These are phyloP conservation scores for Dactylonectria estremocensis DNA, from an alignment of 2,329 filamentous ascomycete species.

Conservation along the genomic window DNA sequence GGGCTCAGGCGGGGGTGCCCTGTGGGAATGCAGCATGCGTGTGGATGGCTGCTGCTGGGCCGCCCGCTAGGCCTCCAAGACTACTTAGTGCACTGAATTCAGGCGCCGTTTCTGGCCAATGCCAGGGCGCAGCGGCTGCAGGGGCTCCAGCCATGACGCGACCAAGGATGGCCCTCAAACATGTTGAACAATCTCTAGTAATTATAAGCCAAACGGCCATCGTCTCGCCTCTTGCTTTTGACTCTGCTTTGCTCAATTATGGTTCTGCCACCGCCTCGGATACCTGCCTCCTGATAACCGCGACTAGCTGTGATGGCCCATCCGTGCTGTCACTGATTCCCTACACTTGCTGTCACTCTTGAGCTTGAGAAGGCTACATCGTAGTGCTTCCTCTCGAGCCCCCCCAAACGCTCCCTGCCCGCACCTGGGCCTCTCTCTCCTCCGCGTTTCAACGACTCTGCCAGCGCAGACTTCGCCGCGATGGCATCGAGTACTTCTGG, in stretches of 20 bases:
- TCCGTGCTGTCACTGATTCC: constrained; percentile 25
- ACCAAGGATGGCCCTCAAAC: constrained; percentile 36
- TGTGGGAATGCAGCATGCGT: background rate
- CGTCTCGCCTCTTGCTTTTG: constrained; percentile 22
- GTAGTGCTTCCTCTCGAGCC: background rate
- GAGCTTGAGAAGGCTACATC: constrained; percentile 16
- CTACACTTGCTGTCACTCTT: constrained; percentile 2
- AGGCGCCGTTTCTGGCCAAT: background rate
- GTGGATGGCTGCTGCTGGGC: background rate
- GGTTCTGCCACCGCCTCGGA: background rate
- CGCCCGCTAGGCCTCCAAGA: background rate
- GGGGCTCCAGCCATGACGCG: constrained; percentile 42
- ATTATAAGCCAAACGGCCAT: constrained; percentile 39
- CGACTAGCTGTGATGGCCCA: constrained; percentile 24
- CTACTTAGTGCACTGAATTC: constrained; percentile 6
- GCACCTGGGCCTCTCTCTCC: constrained; percentile 27
- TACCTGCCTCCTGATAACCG: constrained; percentile 7
- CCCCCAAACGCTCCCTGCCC: constrained; percentile 26
- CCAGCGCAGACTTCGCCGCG: constrained; percentile 5
- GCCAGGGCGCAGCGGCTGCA: constrained; percentile 26
- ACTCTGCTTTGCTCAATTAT: constrained; percentile 15
- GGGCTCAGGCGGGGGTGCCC: constrained; percentile 7
- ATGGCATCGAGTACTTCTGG: constrained; percentile 31
- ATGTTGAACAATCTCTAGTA: constrained; percentile 30
- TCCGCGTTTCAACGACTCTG: constrained; percentile 5